Base-by-base conservation (phyloP, 441 rosid species). In the Flueggea neowawraea region DNA sequence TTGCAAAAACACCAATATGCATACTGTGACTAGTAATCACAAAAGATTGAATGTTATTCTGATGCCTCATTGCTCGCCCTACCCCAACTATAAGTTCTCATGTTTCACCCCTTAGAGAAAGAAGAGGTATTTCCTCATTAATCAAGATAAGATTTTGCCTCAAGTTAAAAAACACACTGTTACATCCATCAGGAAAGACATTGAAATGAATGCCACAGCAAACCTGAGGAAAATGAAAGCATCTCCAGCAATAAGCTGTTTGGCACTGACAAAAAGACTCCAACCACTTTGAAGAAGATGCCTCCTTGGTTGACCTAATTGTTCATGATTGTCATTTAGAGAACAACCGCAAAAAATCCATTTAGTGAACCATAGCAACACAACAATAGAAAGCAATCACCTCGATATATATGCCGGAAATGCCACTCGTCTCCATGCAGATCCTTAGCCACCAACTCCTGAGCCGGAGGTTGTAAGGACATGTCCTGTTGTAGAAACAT, bases 211-310 rank as follows among this genome's bases (percentile, higher is more conserved):
- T n/a, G 10, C 22, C 4, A 9, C 10, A 52, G 39, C 69, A 52
- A 71, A 89, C 98, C 98, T 89, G 31, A 92, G 78, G 72, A 92
- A 92, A 57, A 92, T 90, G 71, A 92, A 89, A 6, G 98, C 98
- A 83, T 92, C 98, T 57, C 98, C 98, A 2, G 96, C 96, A 50
- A 89, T 91, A 51, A 92, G 88, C 78, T 84, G 80, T 73, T 92
- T 92, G 51, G 97, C 75, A 63, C 94, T 89, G 53, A 92, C 98
- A 72, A 89, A 92, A 48, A 84, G 84, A 63, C 95, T 87, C 98
- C 98, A 92, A 12, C 98, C 98, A 72, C 95, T 92, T 73, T 84
- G 92, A 69, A 92, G 98, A 62, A 92, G 72, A 74, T 92, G 98
- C 68, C 98, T 83, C 58, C 89, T 71, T 8, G 98, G 98, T 75